Base-by-base conservation (phyloP, 495 filamentous ascomycete species). In the Apiosordaria backusii region DNA sequence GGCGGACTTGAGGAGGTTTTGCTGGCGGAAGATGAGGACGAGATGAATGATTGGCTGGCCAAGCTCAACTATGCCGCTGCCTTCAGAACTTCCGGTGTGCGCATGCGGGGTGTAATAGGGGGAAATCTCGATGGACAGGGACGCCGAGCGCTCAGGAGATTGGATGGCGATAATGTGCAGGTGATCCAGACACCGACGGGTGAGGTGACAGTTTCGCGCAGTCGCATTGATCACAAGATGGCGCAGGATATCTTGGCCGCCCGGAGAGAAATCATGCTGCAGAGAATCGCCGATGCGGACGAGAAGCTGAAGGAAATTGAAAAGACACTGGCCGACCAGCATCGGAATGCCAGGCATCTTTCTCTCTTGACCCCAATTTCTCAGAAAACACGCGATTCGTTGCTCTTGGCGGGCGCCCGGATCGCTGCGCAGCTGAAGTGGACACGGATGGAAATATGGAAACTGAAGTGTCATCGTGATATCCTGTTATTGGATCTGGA, bases 31-130 rank as follows among this genome's bases (percentile, higher is more conserved):
- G 90, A 84, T 27, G 96, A 98, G 67, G 78, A 81, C 3, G 96
- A 98, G 61, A 92, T 97, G 86, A 96, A 97, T 72, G 95, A 99
- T 72, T 99, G 95, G 95, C 79, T 99, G 24, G 91, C 90, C 4
- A 96, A 97, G 70, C 83, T 99, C 50, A 99, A 99, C 72, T 97
- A 97, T 76, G 93, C 94, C 29, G 91, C 95, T 9, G 91, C 95
- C 1, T 98, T 97, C 79, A 85, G 91, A 64, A 93, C 92, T 1
- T 91, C 93, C 22, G 92, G 93, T n/a, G 92, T 98, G 15, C 86
- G 92, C 21, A 93, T 95, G 81, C 85, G 93, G 66, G 92, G 92
- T 6, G 88, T 96, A 60, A 87, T 96, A 61, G 92, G 90, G 18
- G 89, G 89, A 2, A 88, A 89, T 65, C 93, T 94, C 72, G 94